Conservation (phyloP, 805 yeast genomes). For the Babjeviella inositovora region DNA sequence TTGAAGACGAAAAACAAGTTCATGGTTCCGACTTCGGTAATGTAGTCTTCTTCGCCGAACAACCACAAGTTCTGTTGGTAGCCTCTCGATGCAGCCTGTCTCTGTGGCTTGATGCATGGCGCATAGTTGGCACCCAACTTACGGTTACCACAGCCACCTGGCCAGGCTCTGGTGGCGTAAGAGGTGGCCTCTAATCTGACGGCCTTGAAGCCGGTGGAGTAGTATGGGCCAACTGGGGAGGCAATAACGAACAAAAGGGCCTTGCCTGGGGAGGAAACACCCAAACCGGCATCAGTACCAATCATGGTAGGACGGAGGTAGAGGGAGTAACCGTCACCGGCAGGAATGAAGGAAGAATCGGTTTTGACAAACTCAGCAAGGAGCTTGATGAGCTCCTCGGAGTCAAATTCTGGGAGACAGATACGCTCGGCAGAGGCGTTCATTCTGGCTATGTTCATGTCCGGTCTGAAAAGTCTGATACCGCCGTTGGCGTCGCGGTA, state of each 20-base stretch:
- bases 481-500: conserved; percentile 50
- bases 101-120: conserved; percentile 84
- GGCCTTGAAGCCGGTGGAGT: conserved; percentile 90
- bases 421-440: conserved; percentile 80
- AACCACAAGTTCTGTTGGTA: conserved; percentile 95
- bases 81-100: conserved; percentile 81
- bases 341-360: conserved; percentile 71
- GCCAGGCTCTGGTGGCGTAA: conserved; percentile 97
- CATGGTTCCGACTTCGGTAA: conserved; percentile 98
- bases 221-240: conserved; percentile 96
- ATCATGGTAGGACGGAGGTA: conserved; percentile 92
- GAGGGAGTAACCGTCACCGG: conserved; percentile 77
- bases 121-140: conserved; percentile 97
- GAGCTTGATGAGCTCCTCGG: conserved; percentile 58
- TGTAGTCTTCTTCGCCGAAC: conserved; percentile 69
- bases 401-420: conserved; percentile 76
- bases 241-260: conserved; percentile 80
- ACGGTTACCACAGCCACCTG: conserved; percentile 94
- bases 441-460: conserved; percentile 85
- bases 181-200: conserved; percentile 90
- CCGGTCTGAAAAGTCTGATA: conserved; percentile 78
- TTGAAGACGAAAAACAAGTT: conserved; percentile 83
- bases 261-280: conserved; percentile 69
- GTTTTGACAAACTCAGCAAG: conserved; percentile 62
- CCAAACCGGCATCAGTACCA: conserved; percentile 81